These are phyloP conservation scores for Aspergillus haitiensis DNA, from an alignment of 495 filamentous ascomycete genomes.

Conservation along the genomic window DNA sequence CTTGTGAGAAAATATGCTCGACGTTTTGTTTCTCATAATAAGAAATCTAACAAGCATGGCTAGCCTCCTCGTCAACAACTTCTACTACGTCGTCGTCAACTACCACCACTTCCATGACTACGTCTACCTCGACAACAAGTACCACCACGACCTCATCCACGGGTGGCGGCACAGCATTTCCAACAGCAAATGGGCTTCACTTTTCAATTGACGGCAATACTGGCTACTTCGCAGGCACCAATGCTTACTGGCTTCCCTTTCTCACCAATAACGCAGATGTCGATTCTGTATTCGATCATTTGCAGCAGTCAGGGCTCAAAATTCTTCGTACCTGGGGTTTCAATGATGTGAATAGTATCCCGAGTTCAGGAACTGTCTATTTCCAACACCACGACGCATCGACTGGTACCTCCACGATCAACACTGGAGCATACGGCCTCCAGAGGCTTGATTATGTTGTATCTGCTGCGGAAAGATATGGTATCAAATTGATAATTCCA, in stretches of 20 bases:
- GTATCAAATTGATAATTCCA: constrained; percentile 59
- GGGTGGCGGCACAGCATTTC: too few species aligned
- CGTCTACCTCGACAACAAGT: too few species aligned
- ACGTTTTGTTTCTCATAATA: too few species aligned
- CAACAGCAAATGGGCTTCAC: constrained; percentile 22
- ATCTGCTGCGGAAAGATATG: constrained; percentile 53
- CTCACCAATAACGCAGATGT: constrained; percentile 61
- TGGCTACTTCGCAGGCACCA: constrained; percentile 66
- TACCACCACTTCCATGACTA: too few species aligned
- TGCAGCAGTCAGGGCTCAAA: constrained; percentile 56
- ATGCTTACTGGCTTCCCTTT: constrained; percentile 72
- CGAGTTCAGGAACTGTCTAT: constrained; percentile 32
- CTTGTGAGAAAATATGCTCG: not conserved
- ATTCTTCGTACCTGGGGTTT: constrained; percentile 73
- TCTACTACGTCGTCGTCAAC: too few species aligned
- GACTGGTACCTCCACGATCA: not conserved
- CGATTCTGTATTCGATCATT: constrained; percentile 32
- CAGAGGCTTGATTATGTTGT: constrained; percentile 68
- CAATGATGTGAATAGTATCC: constrained; percentile 56
- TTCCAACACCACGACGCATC: not conserved
- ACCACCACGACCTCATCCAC: too few species aligned
- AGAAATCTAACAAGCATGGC: too few species aligned
- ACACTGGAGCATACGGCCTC: constrained; percentile 29
- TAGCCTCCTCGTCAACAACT: too few species aligned
- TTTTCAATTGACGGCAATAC: constrained; percentile 64